A percentile compares a stretch with the other conserved stretches of the same genome.
These are phyloP conservation scores for Boechera stricta DNA, from an alignment of 345 rosid genomes.

Conservation along the genomic window DNA sequence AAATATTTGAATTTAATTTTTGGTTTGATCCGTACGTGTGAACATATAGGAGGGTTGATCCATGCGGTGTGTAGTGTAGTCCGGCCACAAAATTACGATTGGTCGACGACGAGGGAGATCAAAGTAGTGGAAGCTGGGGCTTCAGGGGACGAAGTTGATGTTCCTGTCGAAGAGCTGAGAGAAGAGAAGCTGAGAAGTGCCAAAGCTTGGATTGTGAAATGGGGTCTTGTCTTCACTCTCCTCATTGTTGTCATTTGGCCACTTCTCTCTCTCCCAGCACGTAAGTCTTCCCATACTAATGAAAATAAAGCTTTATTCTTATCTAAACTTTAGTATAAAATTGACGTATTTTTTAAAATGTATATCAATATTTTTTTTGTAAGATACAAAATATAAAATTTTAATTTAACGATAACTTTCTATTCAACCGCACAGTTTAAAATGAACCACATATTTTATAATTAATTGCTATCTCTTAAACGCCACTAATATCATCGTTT, in stretches of 20 bases:
- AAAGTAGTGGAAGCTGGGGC: slow-evolving; percentile 73
- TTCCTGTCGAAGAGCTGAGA: slow-evolving; percentile 68
- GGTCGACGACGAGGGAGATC: slow-evolving; percentile 85
- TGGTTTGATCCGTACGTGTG: background rate
- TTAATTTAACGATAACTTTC: too few relatives aligned
- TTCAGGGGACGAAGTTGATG: slow-evolving; percentile 41
- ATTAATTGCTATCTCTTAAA: background rate
- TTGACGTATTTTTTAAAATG: too few relatives aligned
- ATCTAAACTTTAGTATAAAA: background rate
- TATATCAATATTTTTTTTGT: too few relatives aligned
- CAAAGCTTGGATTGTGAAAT: slow-evolving; percentile 78
- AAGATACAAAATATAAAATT: too few relatives aligned
- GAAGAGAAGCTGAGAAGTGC: slow-evolving; percentile 78
- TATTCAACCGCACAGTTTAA: background rate
- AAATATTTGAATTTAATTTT: too few relatives aligned
- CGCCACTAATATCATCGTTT: too few relatives aligned
- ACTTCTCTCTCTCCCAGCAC: slow-evolving; percentile 73
- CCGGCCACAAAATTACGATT: slow-evolving; percentile 77
- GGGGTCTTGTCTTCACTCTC: slow-evolving; percentile 81
- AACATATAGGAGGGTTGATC: slow-evolving; percentile 59
- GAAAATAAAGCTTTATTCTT: background rate
- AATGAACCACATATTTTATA: background rate
- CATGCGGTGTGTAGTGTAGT: slow-evolving; percentile 71
- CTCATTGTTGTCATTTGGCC: slow-evolving; percentile 83
- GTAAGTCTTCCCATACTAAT: slow-evolving; percentile 47